phyloP scores from a whole-genome alignment of 2,329 filamentous ascomycete species.

The Fusarium hostae region DNA sequence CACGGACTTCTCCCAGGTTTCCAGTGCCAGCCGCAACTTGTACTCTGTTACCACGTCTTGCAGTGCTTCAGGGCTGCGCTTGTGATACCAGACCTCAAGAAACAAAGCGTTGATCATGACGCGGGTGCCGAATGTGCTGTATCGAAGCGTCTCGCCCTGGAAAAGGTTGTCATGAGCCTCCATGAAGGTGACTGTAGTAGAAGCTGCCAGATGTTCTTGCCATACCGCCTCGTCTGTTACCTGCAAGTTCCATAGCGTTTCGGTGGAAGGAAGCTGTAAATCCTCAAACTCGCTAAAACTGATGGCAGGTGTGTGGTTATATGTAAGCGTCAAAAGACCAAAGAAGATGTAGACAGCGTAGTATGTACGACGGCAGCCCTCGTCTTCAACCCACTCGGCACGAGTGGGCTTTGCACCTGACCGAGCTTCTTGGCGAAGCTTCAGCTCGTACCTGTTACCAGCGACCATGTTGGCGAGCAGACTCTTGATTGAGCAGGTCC shows the following conservation, averaged over 20 bases:
- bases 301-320: slow-evolving; percentile 98
- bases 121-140: slow-evolving; percentile 95
- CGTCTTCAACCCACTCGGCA: slow-evolving; percentile 95
- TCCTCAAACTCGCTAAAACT: slow-evolving; percentile 98
- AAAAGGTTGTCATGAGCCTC: slow-evolving; percentile 96
- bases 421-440: slow-evolving; percentile 89
- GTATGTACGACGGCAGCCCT: slow-evolving; percentile 95
- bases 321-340: slow-evolving; percentile 91
- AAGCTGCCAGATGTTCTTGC: slow-evolving; percentile 79
- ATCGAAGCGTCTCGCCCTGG: slow-evolving; percentile 88
- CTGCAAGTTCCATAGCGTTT: slow-evolving; percentile 92
- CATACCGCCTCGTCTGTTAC: slow-evolving; percentile 82
- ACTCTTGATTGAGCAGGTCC: slow-evolving; percentile 99
- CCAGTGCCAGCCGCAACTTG: slow-evolving; percentile 92
- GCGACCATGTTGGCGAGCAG: slow-evolving; percentile 98
- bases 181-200: slow-evolving; percentile 85
- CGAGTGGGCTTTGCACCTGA: slow-evolving; percentile 80
- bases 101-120: slow-evolving; percentile 99
- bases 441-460: slow-evolving; percentile 95
- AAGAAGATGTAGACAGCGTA: slow-evolving; percentile 99
- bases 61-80: slow-evolving; percentile 95
- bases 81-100: slow-evolving; percentile 98
- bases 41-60: slow-evolving; percentile 98
- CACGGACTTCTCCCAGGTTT: slow-evolving; percentile 98
- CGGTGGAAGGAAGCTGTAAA: slow-evolving; percentile 89